Base-by-base conservation (phyloP, 2,329 filamentous ascomycete genomes). In the Aspergillus unguis region DNA sequence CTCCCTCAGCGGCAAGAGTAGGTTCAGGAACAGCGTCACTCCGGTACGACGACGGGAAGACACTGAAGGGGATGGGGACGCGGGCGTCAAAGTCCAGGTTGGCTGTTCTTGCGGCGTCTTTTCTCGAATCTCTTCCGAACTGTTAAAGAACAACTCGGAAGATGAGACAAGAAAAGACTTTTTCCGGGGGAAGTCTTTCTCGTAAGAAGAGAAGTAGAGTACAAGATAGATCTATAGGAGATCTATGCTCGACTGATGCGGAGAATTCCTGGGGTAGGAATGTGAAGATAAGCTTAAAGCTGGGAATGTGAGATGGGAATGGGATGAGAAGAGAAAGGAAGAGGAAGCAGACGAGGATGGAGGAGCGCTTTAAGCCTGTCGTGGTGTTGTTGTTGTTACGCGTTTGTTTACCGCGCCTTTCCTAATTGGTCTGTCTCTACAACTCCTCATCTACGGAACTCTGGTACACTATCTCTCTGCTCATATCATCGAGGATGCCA, bases 81-180 rank as follows among this genome's bases (percentile, higher is more conserved):
- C 91, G 89, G 80, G 92, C 91, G 88, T 96, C 92, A 94, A 95
- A 96, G 90, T 96, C 92, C 92, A 96, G 92, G 83, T 90, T 96
- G 90, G 81, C 90, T 87, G 87, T 85, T 86, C 88, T 85, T 79
- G 74, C 75, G 76, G 78, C 79, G 85, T 79, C 84, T 82, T 81
- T 85, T 86, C 86, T 89, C 84, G 83, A 84, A 84, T 72, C 68
- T 68, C 72, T 74, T 73, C 71, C 72, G 72, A 74, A 75, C 66
- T 73, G 71, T 70, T 68, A 60, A 54, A 57, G 58, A 73, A 73
- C 70, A 74, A 74, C 65, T 72, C 72, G 72, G 74, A 75, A 75
- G 72, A 63, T 69, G 65, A 75, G 68, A 73, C 72, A 74, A 75
- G 72, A 75, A 75, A 75, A 74, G 72, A 75, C 72, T 73, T 62